Conservation (phyloP, 2,329 filamentous ascomycete genomes). For the Fusarium chaquense region DNA sequence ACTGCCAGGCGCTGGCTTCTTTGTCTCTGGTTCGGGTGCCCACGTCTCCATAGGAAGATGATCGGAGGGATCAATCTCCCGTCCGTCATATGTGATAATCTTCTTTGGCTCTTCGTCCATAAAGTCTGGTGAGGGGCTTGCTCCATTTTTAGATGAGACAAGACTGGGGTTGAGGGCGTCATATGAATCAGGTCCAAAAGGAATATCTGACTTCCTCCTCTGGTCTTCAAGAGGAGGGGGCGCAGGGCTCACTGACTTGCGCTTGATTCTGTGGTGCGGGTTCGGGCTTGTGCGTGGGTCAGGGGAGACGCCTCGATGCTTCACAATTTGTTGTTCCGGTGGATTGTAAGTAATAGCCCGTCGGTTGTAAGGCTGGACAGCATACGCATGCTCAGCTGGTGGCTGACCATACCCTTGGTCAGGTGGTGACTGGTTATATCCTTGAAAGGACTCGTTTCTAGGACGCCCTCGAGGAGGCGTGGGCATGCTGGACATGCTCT, state of each 20-base stretch:
- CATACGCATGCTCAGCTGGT: slow-evolving; percentile 49
- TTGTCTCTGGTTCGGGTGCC: slow-evolving; percentile 79
- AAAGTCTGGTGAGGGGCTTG: slow-evolving; percentile 54
- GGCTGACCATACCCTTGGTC: slow-evolving; percentile 44
- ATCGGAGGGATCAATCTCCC: slow-evolving; percentile 83
- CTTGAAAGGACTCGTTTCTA: slow-evolving; percentile 45
- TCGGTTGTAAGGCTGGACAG: slow-evolving; percentile 59
- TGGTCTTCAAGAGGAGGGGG: slow-evolving; percentile 62
- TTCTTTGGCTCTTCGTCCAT: slow-evolving; percentile 68
- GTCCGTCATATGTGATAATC: slow-evolving; percentile 80
- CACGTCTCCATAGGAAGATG: slow-evolving; percentile 81
- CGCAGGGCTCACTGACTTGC: slow-evolving; percentile 81
- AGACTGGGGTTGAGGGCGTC: slow-evolving; percentile 75
- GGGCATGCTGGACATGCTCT: slow-evolving; percentile 54
- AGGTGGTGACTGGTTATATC: slow-evolving; percentile 39
- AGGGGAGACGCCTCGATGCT: slow-evolving; percentile 53
- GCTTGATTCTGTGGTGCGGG: slow-evolving; percentile 66
- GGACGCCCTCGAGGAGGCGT: slow-evolving; percentile 58
- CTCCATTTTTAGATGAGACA: slow-evolving; percentile 49
- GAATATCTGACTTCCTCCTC: slow-evolving; percentile 70
- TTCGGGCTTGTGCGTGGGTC: slow-evolving; percentile 55
- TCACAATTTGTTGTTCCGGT: slow-evolving; percentile 44
- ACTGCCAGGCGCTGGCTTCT: slow-evolving; percentile 47
- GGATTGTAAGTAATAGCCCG: slow-evolving; percentile 56
- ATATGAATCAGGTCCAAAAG: slow-evolving; percentile 82